Conservation (phyloP, 2,329 filamentous ascomycete species). For the Alternaria longipes region DNA sequence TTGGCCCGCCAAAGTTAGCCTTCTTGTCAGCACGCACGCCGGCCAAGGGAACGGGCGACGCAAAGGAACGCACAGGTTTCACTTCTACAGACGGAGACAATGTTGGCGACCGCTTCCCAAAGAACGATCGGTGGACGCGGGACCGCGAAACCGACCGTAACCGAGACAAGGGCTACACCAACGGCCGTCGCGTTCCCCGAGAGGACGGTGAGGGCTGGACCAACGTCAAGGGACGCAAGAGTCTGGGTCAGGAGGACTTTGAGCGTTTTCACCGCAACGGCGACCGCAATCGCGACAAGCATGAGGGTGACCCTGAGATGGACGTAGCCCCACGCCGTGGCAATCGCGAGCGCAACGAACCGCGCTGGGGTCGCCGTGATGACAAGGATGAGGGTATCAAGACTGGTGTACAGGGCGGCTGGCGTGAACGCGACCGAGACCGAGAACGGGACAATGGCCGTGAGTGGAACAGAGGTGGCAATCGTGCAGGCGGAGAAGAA, state of each 20-base stretch:
- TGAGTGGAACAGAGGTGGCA: conserved; percentile 63
- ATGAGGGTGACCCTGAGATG: conserved; percentile 48
- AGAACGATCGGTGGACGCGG: conserved; percentile 53
- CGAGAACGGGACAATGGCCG: conserved; percentile 55
- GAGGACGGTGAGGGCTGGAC: conserved; percentile 77
- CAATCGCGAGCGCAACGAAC: conserved; percentile 72
- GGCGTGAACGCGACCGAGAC: conserved; percentile 59
- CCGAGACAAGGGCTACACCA: conserved; percentile 49
- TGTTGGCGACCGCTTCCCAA: conserved; percentile 45
- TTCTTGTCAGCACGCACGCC: conserved; percentile 75
- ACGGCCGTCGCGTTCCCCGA: conserved; percentile 52
- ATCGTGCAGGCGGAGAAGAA: conserved; percentile 59
- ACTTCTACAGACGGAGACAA: conserved; percentile 53
- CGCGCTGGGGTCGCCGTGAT: conserved; percentile 74
- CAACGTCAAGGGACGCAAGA: conserved; percentile 76
- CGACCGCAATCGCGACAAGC: conserved; percentile 63
- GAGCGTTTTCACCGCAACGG: conserved; percentile 70
- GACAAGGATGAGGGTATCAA: conserved; percentile 60
- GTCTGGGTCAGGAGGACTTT: conserved; percentile 75
- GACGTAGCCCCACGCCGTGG: conserved; percentile 67
- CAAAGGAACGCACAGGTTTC: conserved; percentile 48
- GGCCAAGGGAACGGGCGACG: conserved; percentile 53
- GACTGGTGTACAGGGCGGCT: conserved; percentile 62
- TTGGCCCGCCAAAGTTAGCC: conserved; percentile 82
- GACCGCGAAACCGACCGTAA: conserved; percentile 54